Conservation (phyloP, 352 stramenopile species). For the Globisporangium nunn region DNA sequence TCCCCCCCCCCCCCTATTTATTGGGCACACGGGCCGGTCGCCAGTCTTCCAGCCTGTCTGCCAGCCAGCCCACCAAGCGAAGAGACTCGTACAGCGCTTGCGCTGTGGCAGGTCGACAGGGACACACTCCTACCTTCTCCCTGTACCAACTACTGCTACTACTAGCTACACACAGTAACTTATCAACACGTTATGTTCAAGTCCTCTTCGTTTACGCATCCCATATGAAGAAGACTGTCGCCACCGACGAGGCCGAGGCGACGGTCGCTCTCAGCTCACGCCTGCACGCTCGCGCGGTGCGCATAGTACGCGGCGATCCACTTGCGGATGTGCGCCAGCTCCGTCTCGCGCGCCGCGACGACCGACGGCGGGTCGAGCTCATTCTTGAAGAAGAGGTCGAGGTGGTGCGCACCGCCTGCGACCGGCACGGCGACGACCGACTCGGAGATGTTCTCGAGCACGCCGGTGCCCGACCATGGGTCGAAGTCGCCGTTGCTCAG, state of each 20-base stretch:
- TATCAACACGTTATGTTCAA: neutral
- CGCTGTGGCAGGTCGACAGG: neutral
- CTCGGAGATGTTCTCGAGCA: constrained; percentile 60
- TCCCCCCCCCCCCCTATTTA: constrained; percentile 2
- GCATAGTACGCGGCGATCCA: constrained; percentile 70
- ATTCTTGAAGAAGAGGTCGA: constrained; percentile 91
- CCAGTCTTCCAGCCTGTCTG: no score
- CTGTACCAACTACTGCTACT: neutral
- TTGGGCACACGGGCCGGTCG: neutral
- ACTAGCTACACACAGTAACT: neutral
- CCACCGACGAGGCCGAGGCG: no score
- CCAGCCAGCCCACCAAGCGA: neutral
- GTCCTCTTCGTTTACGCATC: no score
- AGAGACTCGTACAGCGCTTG: neutral
- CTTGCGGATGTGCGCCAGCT: constrained; percentile 73
- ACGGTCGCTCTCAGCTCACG: neutral
- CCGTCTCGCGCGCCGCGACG: constrained; percentile 50
- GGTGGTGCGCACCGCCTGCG: constrained; percentile 76
- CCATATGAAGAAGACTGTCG: no score
- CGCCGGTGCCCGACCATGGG: constrained; percentile 87
- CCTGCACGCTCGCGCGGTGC: constrained; percentile 13
- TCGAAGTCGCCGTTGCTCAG: constrained; percentile 94
- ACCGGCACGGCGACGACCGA: constrained; percentile 68
- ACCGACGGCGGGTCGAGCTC: constrained; percentile 75
- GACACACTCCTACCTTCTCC: neutral